Evolutionary conservation across 352 stramenopile species (phyloP).

Genomic region (Peronospora destructor): DNA sequence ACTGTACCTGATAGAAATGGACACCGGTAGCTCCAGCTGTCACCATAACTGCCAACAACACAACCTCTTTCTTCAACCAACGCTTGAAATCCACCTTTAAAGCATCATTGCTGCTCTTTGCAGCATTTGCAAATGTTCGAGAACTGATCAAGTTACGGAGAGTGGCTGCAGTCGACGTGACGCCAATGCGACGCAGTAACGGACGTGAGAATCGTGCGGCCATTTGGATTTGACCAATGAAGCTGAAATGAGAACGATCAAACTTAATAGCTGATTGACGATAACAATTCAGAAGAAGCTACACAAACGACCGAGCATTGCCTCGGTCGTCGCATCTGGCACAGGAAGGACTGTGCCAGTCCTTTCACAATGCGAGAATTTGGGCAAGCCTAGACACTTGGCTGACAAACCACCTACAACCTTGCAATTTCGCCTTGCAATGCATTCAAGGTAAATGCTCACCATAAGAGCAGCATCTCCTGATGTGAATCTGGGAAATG

Average conservation of each 20-base stretch:
- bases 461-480: conserved; percentile 71
- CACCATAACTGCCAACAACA: conserved; percentile 41
- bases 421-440: conserved; percentile 46
- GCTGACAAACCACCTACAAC: conserved; percentile 45
- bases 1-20: conserved; percentile 55
- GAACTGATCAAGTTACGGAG: neutral
- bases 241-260: neutral
- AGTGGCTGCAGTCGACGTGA: neutral
- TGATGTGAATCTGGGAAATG: conserved; percentile 79
- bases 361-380: no score
- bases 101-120: conserved; percentile 28
- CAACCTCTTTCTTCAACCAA: conserved; percentile 49
- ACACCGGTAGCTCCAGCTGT: conserved; percentile 42
- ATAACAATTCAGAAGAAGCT: no score
- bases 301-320: no score
- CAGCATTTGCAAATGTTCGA: conserved; percentile 19
- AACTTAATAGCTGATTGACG: no score
- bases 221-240: conserved; percentile 23
- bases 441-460: conserved; percentile 85
- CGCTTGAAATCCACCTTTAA: conserved; percentile 60
- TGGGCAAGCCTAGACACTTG: conserved; percentile 71
- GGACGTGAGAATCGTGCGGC: conserved; percentile 16
- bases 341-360: no score
- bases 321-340: no score
- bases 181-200: conserved; percentile 9